Conservation (phyloP, 345 rosid genomes). For the Boechera stricta region DNA sequence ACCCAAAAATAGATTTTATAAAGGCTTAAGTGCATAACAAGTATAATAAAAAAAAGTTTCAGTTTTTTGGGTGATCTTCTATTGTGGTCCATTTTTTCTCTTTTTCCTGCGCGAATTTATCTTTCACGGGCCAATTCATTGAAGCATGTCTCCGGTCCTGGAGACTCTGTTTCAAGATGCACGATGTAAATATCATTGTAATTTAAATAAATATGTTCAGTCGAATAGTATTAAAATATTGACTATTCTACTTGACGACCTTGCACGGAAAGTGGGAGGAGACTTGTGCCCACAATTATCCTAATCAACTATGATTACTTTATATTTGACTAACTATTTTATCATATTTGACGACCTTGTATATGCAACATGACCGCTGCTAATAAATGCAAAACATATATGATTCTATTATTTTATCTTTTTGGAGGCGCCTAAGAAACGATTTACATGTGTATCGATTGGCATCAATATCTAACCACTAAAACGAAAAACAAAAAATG, state of each 20-base stretch:
- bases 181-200: too few relatives aligned
- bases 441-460: background rate
- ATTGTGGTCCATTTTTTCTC: too few relatives aligned
- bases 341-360: background rate
- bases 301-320: background rate
- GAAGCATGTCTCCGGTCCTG: too few relatives aligned
- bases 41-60: too few relatives aligned
- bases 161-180: too few relatives aligned
- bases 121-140: too few relatives aligned
- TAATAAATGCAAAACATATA: background rate
- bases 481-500: too few relatives aligned
- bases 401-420: background rate
- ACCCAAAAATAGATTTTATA: too few relatives aligned
- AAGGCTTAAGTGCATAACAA: too few relatives aligned
- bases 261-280: background rate
- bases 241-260: background rate
- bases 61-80: too few relatives aligned
- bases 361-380: background rate
- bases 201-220: too few relatives aligned
- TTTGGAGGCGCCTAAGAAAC: background rate
- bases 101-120: too few relatives aligned
- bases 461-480: background rate
- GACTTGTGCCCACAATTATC: background rate
- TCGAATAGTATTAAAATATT: background rate
- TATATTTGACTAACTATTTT: background rate